Conservation (phyloP, 345 rosid species). For the Eucalyptus sp. region DNA sequence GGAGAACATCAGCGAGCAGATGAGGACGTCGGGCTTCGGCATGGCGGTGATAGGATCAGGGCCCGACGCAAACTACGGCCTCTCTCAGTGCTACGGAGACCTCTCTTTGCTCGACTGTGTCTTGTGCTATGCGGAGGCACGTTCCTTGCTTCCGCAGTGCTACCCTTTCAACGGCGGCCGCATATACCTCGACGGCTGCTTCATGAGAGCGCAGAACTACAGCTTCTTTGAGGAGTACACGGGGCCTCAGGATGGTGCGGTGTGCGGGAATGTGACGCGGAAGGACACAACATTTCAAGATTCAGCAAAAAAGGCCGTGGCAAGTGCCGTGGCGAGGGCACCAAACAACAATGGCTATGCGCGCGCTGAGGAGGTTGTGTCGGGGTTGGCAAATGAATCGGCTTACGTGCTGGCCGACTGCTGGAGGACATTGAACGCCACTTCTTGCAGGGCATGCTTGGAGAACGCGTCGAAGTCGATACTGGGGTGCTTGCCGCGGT, state of each 20-base stretch:
- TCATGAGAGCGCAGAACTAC: conserved; percentile 86
- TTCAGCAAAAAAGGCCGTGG: conserved; percentile 38
- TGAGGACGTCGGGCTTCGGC: conserved; percentile 52
- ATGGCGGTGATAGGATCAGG: conserved; percentile 57
- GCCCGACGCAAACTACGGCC: conserved; percentile 59
- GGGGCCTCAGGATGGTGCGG: conserved; percentile 43
- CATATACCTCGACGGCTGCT: conserved; percentile 86
- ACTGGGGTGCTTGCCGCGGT: conserved; percentile 63
- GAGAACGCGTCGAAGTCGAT: conserved; percentile 56
- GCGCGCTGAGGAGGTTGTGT: conserved; percentile 13
- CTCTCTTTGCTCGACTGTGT: conserved; percentile 74
- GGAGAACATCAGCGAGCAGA: conserved; percentile 71
- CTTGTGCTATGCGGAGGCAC: conserved; percentile 84
- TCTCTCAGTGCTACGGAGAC: conserved; percentile 86
- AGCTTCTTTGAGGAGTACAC: conserved; percentile 58
- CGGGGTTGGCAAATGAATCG: conserved; percentile 24
- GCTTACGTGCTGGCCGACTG: conserved; percentile 71
- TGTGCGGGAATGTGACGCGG: conserved; percentile 54
- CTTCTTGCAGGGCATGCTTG: conserved; percentile 58
- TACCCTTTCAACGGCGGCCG: conserved; percentile 73
- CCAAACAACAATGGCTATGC: conserved; percentile 38
- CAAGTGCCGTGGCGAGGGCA: conserved; percentile 27
- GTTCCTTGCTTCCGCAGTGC: conserved; percentile 80
- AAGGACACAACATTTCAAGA: conserved; percentile 24
- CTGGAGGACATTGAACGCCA: conserved; percentile 62